Conservation (phyloP, 441 rosid species). For the Jatropha multifida region DNA sequence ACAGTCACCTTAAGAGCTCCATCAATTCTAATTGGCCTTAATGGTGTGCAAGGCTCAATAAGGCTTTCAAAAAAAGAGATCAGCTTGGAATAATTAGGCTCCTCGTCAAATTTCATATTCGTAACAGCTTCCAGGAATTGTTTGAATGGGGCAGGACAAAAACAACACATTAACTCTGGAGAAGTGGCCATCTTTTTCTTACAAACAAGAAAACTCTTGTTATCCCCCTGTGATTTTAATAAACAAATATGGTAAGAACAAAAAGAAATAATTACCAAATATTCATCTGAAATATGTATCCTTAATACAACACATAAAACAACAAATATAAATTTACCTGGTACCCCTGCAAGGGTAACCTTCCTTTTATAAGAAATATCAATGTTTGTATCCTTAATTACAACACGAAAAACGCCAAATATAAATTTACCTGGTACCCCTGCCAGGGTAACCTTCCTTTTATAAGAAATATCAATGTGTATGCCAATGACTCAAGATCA, state of each 20-base stretch:
- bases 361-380: slow-evolving; percentile 79
- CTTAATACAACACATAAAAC: background rate
- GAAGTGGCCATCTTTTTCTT: slow-evolving; percentile 90
- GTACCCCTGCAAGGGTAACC: slow-evolving; percentile 92
- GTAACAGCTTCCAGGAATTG: slow-evolving; percentile 77
- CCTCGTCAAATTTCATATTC: slow-evolving; percentile 81
- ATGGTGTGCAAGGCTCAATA: slow-evolving; percentile 56
- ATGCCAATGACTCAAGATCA: slow-evolving; percentile 90
- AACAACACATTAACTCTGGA: slow-evolving; percentile 80
- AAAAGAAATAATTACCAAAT: slow-evolving; percentile 1
- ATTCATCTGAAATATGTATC: slow-evolving; percentile 7
- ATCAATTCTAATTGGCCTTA: slow-evolving; percentile 74
- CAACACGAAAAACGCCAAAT: slow-evolving; percentile 3
- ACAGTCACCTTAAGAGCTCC: slow-evolving; percentile 74
- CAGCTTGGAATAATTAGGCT: slow-evolving; percentile 73
- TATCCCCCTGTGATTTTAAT: slow-evolving; percentile 63
- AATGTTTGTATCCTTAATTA: slow-evolving; percentile 38
- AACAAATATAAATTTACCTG: slow-evolving; percentile 43
- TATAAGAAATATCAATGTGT: slow-evolving; percentile 78
- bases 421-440: slow-evolving; percentile 65
- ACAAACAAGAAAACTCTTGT: slow-evolving; percentile 88
- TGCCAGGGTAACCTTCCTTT: slow-evolving; percentile 92
- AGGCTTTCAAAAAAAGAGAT: slow-evolving; percentile 62
- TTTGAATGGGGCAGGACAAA: slow-evolving; percentile 73
- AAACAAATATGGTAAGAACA: slow-evolving; percentile 7